Conservation (phyloP, 352 stramenopile genomes). For the Globisporangium barbulae region DNA sequence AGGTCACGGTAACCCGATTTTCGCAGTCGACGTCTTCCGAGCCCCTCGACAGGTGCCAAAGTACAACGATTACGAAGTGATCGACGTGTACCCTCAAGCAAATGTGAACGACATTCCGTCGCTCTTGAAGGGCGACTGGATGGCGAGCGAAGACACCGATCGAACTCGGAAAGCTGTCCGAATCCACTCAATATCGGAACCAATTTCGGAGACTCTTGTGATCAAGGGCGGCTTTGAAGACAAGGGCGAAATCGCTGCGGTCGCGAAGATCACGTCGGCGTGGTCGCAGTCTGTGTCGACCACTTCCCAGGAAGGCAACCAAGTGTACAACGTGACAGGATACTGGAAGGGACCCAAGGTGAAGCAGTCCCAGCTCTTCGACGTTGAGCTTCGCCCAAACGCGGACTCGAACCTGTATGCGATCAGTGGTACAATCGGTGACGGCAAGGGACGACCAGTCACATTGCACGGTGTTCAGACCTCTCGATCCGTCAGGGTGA, state of each 20-base stretch:
- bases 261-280: conserved; percentile 41
- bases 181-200: conserved; percentile 58
- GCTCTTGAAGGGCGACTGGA: conserved; percentile 66
- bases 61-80: conserved; percentile 89
- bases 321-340: conserved; percentile 54
- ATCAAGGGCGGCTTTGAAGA: conserved; percentile 68
- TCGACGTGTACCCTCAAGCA: conserved; percentile 47
- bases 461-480: conserved; percentile 59
- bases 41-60: conserved; percentile 79
- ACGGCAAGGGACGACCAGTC: conserved; percentile 52
- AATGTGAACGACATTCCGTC: conserved; percentile 11
- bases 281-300: conserved; percentile 36
- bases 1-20: conserved; percentile 84
- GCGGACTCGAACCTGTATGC: conserved; percentile 29
- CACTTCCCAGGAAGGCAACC: conserved; percentile 13
- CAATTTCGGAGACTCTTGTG: conserved; percentile 43
- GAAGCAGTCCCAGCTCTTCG: conserved; percentile 70
- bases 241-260: conserved; percentile 62
- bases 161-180: conserved; percentile 57
- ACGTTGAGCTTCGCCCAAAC: conserved; percentile 62
- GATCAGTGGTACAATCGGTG: conserved; percentile 68
- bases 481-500: conserved; percentile 52
- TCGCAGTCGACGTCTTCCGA: conserved; percentile 84
- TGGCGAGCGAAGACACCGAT: conserved; percentile 71
- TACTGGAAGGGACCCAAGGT: conserved; percentile 74